Evolutionary conservation across 2,329 filamentous ascomycete genomes (phyloP).

Genomic region (Knoxdaviesia proteae): DNA sequence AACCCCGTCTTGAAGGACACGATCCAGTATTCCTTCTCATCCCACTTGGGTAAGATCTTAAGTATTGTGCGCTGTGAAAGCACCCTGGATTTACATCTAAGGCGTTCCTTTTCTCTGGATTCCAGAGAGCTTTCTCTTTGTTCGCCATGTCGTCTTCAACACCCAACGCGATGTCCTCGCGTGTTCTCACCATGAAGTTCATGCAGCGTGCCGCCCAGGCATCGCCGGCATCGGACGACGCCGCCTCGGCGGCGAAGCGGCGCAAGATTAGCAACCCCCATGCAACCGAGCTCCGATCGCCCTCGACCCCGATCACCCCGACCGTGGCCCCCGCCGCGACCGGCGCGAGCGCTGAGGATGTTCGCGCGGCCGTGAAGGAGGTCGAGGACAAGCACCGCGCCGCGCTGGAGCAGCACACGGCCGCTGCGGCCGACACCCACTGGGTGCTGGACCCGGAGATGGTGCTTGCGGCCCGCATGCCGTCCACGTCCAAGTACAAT

Average conservation of each 20-base stretch:
- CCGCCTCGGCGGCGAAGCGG: slow-evolving; percentile 36
- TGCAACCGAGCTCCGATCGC: too few species aligned
- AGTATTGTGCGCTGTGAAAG: too few species aligned
- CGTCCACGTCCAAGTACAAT: slow-evolving; percentile 20
- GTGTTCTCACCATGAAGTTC: slow-evolving; percentile 88
- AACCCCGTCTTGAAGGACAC: too few species aligned
- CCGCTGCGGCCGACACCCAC: slow-evolving; percentile 46
- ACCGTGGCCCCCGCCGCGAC: slow-evolving; percentile 12
- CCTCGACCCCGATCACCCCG: too few species aligned
- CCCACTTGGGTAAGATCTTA: too few species aligned
- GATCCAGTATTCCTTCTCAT: too few species aligned
- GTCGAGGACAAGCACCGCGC: slow-evolving; percentile 45
- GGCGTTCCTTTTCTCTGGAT: too few species aligned
- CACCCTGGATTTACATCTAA: too few species aligned
- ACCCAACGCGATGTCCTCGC: slow-evolving; percentile 54
- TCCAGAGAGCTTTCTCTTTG: too few species aligned
- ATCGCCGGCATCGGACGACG: slow-evolving; percentile 20
- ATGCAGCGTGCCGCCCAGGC: slow-evolving; percentile 62
- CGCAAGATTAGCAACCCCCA: slow-evolving; percentile 24
- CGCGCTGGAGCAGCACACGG: slow-evolving; percentile 38
- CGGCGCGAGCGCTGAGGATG: slow-evolving; percentile 19
- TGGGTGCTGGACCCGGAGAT: slow-evolving; percentile 44
- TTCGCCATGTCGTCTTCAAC: slow-evolving; percentile 26
- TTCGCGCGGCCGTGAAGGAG: slow-evolving; percentile 41
- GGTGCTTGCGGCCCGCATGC: slow-evolving; percentile 9